phyloP scores from a whole-genome alignment of 108 stramenopile genomes.

The Fragilaria radians region DNA sequence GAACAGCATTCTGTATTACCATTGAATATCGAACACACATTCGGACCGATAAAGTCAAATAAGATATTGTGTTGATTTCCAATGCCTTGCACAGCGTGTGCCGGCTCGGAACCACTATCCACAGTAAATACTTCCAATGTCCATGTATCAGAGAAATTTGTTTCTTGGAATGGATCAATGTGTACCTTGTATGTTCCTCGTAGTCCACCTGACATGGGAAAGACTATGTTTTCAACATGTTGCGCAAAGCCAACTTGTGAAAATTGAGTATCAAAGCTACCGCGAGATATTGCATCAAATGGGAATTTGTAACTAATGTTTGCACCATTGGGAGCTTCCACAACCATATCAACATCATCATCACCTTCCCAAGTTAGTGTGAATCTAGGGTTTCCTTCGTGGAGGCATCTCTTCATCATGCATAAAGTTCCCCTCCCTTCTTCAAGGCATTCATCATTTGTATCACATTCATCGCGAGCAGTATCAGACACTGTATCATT shows the following conservation, averaged over 20 bases:
- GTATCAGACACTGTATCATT: not conserved
- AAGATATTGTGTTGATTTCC: not conserved
- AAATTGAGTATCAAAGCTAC: constrained; percentile 1
- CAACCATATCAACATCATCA: not conserved
- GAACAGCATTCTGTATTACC: not conserved
- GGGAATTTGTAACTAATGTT: not conserved
- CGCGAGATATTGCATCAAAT: not conserved
- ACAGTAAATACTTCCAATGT: not conserved
- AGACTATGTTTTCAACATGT: not conserved
- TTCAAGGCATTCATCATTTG: not conserved
- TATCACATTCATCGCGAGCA: not conserved
- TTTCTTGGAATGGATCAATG: not conserved
- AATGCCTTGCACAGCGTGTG: not conserved
- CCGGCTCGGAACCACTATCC: not conserved
- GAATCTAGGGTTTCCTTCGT: constrained; percentile 11
- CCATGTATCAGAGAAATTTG: not conserved
- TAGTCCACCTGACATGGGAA: constrained; percentile 3
- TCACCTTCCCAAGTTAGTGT: constrained; percentile 23
- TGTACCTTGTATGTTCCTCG: not conserved
- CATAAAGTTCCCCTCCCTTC: not conserved
- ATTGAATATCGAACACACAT: not conserved
- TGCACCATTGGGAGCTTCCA: not conserved
- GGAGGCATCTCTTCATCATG: not conserved
- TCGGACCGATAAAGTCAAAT: not conserved
- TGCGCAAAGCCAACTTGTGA: not conserved